These are phyloP conservation scores for Pythium periplocum DNA, from an alignment of 352 stramenopile genomes.

Conservation along the genomic window DNA sequence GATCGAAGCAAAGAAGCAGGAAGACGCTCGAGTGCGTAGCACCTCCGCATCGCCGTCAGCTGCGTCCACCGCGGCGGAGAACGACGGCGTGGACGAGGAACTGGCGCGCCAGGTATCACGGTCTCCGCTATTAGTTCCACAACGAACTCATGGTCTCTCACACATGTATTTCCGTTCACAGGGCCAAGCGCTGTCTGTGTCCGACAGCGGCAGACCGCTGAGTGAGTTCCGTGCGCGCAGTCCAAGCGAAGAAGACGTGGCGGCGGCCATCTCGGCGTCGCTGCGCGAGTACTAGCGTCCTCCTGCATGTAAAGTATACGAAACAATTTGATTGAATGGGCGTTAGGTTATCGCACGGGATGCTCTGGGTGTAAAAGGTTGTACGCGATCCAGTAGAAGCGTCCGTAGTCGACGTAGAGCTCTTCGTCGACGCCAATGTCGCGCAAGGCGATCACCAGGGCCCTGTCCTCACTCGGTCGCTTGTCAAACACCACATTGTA, in stretches of 20 bases:
- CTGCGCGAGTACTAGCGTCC: constrained; percentile 52
- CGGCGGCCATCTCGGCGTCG: constrained; percentile 55
- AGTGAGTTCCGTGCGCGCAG: constrained; percentile 23
- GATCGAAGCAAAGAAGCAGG: constrained; percentile 43
- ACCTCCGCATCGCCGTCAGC: constrained; percentile 2
- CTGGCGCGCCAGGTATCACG: constrained; percentile 32
- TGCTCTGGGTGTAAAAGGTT: constrained; percentile 59
- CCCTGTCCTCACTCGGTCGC: constrained; percentile 33
- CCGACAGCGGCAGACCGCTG: constrained; percentile 24
- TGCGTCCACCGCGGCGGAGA: constrained; percentile 14
- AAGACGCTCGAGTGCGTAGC: constrained; percentile 9
- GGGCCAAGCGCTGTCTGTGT: constrained; percentile 29
- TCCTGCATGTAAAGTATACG: background rate
- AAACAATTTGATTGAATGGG: no score
- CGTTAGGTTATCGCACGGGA: constrained; percentile 36
- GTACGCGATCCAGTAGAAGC: constrained; percentile 79
- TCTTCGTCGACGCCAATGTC: constrained; percentile 59
- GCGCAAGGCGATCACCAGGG: constrained; percentile 51
- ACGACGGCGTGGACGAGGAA: constrained; percentile 32
- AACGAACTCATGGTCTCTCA: background rate
- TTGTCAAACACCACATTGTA: constrained; percentile 83
- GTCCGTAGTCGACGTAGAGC: constrained; percentile 79
- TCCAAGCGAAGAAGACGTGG: constrained; percentile 54
- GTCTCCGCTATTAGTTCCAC: background rate
- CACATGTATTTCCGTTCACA: background rate